Evolutionary conservation across 1,139 yeast genomes (phyloP).

Genomic region (Geotrichum fermentans): DNA sequence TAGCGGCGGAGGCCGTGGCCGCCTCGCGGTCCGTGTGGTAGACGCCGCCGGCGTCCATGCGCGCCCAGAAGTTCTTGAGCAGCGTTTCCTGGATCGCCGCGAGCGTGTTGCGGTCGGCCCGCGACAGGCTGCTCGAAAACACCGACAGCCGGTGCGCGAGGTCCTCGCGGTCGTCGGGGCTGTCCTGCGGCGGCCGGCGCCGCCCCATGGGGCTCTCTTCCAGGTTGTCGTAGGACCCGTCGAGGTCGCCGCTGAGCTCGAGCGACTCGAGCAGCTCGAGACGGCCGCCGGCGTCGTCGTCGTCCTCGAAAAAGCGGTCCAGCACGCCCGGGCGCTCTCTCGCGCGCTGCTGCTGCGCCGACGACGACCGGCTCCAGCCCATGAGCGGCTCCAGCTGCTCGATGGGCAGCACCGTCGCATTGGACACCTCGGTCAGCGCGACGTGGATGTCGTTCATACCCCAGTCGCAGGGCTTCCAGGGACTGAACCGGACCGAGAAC

Average conservation of each 20-base stretch:
- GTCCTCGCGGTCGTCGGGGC: not conserved
- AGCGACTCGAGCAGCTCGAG: slow-evolving; percentile 5
- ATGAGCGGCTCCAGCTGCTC: slow-evolving; percentile 10
- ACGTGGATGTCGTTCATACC: slow-evolving; percentile 15
- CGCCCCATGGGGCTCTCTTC: slow-evolving; percentile 9
- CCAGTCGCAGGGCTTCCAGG: slow-evolving; percentile 21
- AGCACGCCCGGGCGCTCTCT: slow-evolving; percentile 9
- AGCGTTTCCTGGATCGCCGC: slow-evolving; percentile 8
- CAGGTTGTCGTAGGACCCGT: not conserved
- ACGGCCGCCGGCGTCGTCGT: not conserved
- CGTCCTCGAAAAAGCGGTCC: slow-evolving; percentile 13
- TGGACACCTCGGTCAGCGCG: slow-evolving; percentile 14
- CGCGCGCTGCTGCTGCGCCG: slow-evolving; percentile 8
- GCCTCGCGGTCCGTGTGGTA: slow-evolving; percentile 3
- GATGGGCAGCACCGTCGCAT: slow-evolving; percentile 6
- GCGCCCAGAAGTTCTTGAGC: slow-evolving; percentile 17
- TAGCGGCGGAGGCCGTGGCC: not conserved
- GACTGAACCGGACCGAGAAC: slow-evolving; percentile 21
- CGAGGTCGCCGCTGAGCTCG: slow-evolving; percentile 13
- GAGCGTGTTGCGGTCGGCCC: slow-evolving; percentile 11
- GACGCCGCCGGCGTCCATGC: slow-evolving; percentile 19
- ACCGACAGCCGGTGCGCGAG: slow-evolving; percentile 1
- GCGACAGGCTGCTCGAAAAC: slow-evolving; percentile 4
- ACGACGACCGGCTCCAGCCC: slow-evolving; percentile 7
- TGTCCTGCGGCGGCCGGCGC: not conserved